Conservation (phyloP, 208 protist species). For the Herpetomonas samuelpessoai region DNA sequence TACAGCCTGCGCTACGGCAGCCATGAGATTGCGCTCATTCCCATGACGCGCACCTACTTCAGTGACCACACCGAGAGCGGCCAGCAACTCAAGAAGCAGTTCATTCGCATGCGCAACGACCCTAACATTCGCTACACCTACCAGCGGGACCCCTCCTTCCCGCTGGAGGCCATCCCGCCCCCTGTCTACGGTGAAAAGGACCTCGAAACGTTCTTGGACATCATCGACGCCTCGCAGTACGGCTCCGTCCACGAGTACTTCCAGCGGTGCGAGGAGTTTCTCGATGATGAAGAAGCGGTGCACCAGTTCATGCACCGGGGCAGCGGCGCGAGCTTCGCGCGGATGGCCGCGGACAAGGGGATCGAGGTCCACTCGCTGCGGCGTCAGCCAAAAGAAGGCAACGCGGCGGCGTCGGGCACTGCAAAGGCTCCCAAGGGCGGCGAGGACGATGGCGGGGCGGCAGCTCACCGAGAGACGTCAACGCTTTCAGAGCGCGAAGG, state of each 20-base stretch:
- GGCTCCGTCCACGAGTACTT: constrained; percentile 25
- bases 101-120: constrained; percentile 71
- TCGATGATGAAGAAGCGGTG: constrained; percentile 13
- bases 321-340: not conserved
- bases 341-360: no score
- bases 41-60: constrained; percentile 49
- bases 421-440: no score
- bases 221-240: constrained; percentile 46
- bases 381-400: no score
- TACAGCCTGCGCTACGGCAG: constrained; percentile 70
- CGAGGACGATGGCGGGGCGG: no score
- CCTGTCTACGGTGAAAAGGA: constrained; percentile 46
- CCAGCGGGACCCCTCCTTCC: constrained; percentile 32
- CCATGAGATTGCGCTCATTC: constrained; percentile 69
- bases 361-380: not conserved
- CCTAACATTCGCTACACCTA: constrained; percentile 68
- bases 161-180: constrained; percentile 42
- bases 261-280: constrained; percentile 21
- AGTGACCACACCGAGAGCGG: constrained; percentile 13
- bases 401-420: no score
- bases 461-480: no score
- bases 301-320: not conserved
- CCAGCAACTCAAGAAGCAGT: constrained; percentile 41
- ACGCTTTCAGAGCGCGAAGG: no score
- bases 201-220: constrained; percentile 44